Evolutionary conservation across 495 filamentous ascomycete species (phyloP).

Genomic region (Aspergillus affinis): DNA sequence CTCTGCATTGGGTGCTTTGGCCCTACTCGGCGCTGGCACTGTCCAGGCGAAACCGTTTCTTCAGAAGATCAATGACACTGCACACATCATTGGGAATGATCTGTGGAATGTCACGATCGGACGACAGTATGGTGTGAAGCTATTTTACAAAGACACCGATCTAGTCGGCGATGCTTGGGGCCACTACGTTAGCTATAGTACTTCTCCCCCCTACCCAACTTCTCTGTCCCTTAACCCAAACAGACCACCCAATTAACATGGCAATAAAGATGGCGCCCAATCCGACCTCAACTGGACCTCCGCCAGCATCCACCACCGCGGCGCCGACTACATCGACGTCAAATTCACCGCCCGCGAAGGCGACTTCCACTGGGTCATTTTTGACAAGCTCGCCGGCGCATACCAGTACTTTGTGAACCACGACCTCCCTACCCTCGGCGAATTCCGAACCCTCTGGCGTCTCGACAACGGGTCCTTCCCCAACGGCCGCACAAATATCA

Average conservation of each 20-base stretch:
- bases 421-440: conserved; percentile 37
- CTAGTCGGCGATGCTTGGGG: conserved; percentile 37
- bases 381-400: conserved; percentile 33
- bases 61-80: conserved; percentile 4
- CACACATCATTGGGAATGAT: conserved; percentile 31
- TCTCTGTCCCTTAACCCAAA: neutral
- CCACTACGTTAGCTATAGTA: conserved; percentile 42
- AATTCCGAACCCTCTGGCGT: conserved; percentile 41
- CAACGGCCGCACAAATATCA: conserved; percentile 34
- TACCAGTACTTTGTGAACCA: conserved; percentile 47
- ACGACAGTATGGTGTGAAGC: conserved; percentile 28
- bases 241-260: neutral
- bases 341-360: conserved; percentile 35
- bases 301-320: conserved; percentile 27
- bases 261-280: conserved; percentile 26
- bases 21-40: neutral
- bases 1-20: neutral
- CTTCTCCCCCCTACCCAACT: neutral
- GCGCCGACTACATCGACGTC: conserved; percentile 34
- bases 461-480: conserved; percentile 37
- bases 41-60: conserved; percentile 8
- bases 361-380: conserved; percentile 43
- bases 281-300: conserved; percentile 37
- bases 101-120: conserved; percentile 36
- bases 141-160: conserved; percentile 37